phyloP scores from a whole-genome alignment of 805 yeast species.

The Saturnispora ahearnii region DNA sequence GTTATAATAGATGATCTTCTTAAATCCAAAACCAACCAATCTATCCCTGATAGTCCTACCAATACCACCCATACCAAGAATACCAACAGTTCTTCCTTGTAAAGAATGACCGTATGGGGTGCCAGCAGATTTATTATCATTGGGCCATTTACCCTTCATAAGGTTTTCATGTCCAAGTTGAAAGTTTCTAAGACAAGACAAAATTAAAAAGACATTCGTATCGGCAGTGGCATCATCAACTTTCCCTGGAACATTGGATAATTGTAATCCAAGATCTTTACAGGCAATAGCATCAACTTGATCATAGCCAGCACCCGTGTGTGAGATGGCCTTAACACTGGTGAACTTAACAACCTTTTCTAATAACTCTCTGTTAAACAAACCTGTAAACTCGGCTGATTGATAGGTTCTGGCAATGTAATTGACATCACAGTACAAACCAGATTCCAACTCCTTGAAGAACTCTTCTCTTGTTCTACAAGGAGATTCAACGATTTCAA shows the following conservation, averaged over 20 bases:
- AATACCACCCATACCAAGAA: conserved; percentile 84
- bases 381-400: conserved; percentile 31
- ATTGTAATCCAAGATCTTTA: conserved; percentile 33
- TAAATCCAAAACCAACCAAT: conserved; percentile 67
- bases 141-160: conserved; percentile 55
- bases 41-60: conserved; percentile 73
- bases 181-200: conserved; percentile 49
- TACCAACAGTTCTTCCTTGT: conserved; percentile 65
- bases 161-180: conserved; percentile 48
- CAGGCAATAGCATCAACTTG: conserved; percentile 37
- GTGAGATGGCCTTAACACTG: conserved; percentile 34
- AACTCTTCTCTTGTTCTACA: conserved; percentile 35
- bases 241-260: conserved; percentile 44
- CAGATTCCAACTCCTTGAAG: conserved; percentile 29
- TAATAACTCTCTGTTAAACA: conserved; percentile 36
- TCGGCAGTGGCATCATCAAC: conserved; percentile 54
- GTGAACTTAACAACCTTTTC: conserved; percentile 25
- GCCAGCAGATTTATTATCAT: conserved; percentile 34
- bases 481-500: conserved; percentile 37
- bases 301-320: conserved; percentile 54
- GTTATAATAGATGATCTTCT: conserved; percentile 63
- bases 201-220: conserved; percentile 41
- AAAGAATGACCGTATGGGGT: conserved; percentile 66
- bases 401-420: conserved; percentile 36
- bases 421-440: conserved; percentile 29